These are phyloP conservation scores for Talaromyces nanjingensis DNA, from an alignment of 495 filamentous ascomycete genomes.

Conservation along the genomic window DNA sequence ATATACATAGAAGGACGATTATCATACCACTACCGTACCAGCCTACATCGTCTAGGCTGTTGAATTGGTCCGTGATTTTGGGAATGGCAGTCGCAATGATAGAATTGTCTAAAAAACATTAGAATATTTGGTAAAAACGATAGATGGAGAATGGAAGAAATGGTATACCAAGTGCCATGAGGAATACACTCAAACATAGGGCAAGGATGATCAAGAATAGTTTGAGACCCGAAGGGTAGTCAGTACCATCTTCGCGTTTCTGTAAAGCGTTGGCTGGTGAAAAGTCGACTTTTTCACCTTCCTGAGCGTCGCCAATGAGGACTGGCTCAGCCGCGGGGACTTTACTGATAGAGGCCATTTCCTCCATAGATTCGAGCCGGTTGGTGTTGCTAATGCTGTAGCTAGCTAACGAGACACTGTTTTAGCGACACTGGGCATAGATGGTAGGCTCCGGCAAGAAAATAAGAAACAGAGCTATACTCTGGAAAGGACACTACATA, in stretches of 20 bases:
- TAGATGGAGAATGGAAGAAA: too few relatives aligned
- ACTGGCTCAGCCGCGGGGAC: constrained; percentile 20
- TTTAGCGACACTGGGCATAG: not conserved
- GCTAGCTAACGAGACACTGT: constrained; percentile 10
- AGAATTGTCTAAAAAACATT: constrained; percentile 38
- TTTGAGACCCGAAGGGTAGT: constrained; percentile 45
- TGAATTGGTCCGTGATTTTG: constrained; percentile 72
- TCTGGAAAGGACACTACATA: not conserved
- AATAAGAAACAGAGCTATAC: not conserved
- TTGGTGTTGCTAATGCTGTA: constrained; percentile 11
- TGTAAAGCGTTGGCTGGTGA: not conserved
- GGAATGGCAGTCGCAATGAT: constrained; percentile 84
- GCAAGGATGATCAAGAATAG: constrained; percentile 46
- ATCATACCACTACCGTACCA: constrained; percentile 73
- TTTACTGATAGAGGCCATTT: constrained; percentile 11
- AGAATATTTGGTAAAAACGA: too few relatives aligned
- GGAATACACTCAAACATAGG: constrained; percentile 31
- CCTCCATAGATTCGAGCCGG: constrained; percentile 15
- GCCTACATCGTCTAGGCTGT: constrained; percentile 70
- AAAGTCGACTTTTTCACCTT: constrained; percentile 20
- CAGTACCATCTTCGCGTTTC: constrained; percentile 9
- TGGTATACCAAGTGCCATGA: constrained; percentile 47
- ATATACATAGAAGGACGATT: constrained; percentile 32
- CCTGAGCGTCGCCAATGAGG: constrained; percentile 24
- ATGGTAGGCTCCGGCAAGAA: not conserved